Conservation (phyloP, 768 basidiomycete species). For the Mrakia blollopis region DNA sequence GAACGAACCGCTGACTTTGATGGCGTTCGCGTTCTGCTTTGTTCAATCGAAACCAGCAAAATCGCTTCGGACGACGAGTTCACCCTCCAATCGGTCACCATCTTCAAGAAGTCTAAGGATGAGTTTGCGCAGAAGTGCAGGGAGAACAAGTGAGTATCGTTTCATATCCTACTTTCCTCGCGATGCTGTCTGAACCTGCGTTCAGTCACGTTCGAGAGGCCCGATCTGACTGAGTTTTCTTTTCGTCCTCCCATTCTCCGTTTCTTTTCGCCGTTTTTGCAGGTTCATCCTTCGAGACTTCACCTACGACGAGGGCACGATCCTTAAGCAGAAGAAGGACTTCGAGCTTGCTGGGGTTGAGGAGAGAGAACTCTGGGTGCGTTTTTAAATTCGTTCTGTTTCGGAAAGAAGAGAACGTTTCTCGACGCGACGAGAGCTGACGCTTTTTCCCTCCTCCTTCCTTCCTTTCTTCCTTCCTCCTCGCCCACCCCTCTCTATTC, state of each 20-base stretch:
- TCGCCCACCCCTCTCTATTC: background rate
- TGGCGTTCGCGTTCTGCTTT: too few species aligned
- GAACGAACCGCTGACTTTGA: background rate
- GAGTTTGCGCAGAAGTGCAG: conserved; percentile 89
- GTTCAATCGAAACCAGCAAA: conserved; percentile 49
- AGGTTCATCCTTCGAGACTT: conserved; percentile 97
- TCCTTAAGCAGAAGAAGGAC: conserved; percentile 75
- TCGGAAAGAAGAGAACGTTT: too few species aligned
- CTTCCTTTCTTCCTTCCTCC: background rate
- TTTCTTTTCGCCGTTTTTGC: conserved; percentile 16
- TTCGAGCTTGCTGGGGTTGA: conserved; percentile 71
- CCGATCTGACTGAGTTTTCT: background rate
- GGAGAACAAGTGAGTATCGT: conserved; percentile 72
- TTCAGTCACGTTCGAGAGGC: too few species aligned
- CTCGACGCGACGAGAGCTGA: background rate
- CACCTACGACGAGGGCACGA: conserved; percentile 72
- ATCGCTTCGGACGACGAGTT: conserved; percentile 86
- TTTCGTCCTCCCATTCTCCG: conserved; percentile 4
- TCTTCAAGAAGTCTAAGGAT: conserved; percentile 87
- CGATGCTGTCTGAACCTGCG: too few species aligned
- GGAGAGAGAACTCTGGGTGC: conserved; percentile 95
- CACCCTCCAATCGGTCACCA: conserved; percentile 71
- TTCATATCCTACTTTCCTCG: background rate
- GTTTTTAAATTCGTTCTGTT: conserved; percentile 36
- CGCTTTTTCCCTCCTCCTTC: conserved; percentile 9